phyloP scores from a whole-genome alignment of 2,329 filamentous ascomycete genomes.

The Pseudogymnoascus sp. region DNA sequence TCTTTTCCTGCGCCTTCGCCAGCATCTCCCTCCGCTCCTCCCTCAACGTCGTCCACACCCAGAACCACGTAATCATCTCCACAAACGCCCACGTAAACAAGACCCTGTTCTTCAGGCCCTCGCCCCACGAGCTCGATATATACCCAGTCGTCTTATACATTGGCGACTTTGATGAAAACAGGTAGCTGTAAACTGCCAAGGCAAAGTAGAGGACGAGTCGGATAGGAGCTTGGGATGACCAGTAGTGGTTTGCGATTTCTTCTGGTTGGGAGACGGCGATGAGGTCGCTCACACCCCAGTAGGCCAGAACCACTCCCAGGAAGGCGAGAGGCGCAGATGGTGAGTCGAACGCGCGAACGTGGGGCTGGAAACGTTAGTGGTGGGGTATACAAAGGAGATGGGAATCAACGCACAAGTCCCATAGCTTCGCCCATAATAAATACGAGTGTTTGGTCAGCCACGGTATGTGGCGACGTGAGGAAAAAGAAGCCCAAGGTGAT shows the following conservation, averaged over 20 bases:
- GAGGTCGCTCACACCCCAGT: constrained; percentile 55
- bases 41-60: constrained; percentile 64
- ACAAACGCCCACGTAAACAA: constrained; percentile 80
- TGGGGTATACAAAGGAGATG: not conserved
- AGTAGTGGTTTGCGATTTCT: constrained; percentile 53
- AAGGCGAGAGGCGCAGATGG: constrained; percentile 66
- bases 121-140: constrained; percentile 42
- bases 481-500: constrained; percentile 78
- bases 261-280: constrained; percentile 60
- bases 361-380: constrained; percentile 39
- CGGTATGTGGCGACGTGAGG: constrained; percentile 59
- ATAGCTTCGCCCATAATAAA: constrained; percentile 76
- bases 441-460: constrained; percentile 74
- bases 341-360: constrained; percentile 57
- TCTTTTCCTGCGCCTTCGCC: constrained; percentile 24
- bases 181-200: constrained; percentile 56
- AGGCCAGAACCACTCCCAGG: constrained; percentile 57
- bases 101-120: constrained; percentile 72
- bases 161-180: constrained; percentile 46
- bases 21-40: constrained; percentile 47
- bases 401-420: constrained; percentile 54
- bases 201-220: constrained; percentile 55
- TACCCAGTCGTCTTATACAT: constrained; percentile 33
- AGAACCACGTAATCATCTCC: constrained; percentile 81
- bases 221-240: constrained; percentile 59